A percentile compares a stretch with the other conserved stretches of the same genome.
Evolutionary conservation across 768 basidiomycete genomes (phyloP).

Genomic region (Lactifluus piperatus): DNA sequence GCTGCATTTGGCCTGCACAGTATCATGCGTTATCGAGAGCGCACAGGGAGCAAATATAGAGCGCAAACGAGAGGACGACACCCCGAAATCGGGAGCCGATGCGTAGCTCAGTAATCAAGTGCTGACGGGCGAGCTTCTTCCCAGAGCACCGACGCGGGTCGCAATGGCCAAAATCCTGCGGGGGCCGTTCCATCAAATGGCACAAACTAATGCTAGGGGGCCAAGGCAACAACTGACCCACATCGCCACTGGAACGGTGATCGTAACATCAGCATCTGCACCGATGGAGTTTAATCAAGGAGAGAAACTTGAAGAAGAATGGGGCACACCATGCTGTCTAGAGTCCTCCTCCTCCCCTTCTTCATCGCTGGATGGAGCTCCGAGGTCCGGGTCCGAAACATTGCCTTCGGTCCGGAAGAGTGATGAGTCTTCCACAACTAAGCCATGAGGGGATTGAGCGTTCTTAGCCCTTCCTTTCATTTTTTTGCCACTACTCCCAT

Average conservation of each 20-base stretch:
- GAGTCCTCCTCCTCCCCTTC: neutral
- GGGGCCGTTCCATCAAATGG: neutral
- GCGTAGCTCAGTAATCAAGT: conserved; percentile 74
- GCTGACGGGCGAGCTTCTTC: conserved; percentile 82
- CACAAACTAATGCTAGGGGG: neutral
- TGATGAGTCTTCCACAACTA: neutral
- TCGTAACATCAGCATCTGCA: conserved; percentile 19
- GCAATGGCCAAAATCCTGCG: conserved; percentile 98
- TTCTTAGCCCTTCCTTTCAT: neutral
- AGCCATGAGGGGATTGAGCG: conserved; percentile 4
- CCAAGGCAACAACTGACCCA: conserved; percentile 55
- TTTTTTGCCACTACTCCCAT: neutral
- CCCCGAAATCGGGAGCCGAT: conserved; percentile 86
- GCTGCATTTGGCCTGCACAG: conserved; percentile 70
- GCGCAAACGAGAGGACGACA: conserved; percentile 82
- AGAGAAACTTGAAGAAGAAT: neutral
- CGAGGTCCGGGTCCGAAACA: too few species aligned
- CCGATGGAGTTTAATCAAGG: neutral
- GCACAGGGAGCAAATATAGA: neutral
- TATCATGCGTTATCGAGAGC: neutral
- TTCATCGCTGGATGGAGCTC: conserved; percentile 22
- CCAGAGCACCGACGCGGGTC: conserved; percentile 84
- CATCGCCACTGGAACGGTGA: conserved; percentile 81
- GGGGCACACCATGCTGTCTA: neutral
- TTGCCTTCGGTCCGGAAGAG: too few species aligned